A percentile compares a stretch with the other conserved stretches of the same genome.
These are phyloP conservation scores for Hexamita inflata DNA, from an alignment of 208 protist genomes.

Conservation along the genomic window DNA sequence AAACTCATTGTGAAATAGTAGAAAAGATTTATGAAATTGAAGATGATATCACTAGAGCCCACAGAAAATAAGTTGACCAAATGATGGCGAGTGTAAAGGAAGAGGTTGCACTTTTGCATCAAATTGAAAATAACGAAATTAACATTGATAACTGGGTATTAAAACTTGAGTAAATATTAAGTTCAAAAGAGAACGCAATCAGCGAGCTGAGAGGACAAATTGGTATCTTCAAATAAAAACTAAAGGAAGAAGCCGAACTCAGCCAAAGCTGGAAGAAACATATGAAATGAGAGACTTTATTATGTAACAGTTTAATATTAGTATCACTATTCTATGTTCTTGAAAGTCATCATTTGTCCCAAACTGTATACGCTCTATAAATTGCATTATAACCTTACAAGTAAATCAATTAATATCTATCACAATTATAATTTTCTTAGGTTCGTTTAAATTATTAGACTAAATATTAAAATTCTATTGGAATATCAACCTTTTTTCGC, in stretches of 20 bases:
- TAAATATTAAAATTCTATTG: no score
- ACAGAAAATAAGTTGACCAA: constrained; percentile 29
- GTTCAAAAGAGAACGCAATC: neutral
- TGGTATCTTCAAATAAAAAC: neutral
- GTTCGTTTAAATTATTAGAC: no score
- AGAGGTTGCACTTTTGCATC: constrained; percentile 28
- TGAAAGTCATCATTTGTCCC: no score
- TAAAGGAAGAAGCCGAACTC: constrained; percentile 1
- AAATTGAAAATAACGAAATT: neutral
- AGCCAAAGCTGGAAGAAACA: no score
- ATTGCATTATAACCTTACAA: no score
- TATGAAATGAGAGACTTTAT: no score
- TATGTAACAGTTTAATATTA: no score
- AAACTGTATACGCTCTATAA: no score
- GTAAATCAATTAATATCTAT: no score
- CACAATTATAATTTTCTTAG: no score
- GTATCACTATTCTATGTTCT: no score
- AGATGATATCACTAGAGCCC: constrained; percentile 7
- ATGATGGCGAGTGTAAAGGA: constrained; percentile 24
- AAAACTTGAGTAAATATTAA: constrained; percentile 10
- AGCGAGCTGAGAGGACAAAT: neutral
- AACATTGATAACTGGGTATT: constrained; percentile 16
- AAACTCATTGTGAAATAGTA: neutral
- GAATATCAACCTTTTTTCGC: no score
- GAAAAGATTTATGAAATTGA: neutral